Conservation (phyloP, 2,329 filamentous ascomycete species). For the Apiospora marii region DNA sequence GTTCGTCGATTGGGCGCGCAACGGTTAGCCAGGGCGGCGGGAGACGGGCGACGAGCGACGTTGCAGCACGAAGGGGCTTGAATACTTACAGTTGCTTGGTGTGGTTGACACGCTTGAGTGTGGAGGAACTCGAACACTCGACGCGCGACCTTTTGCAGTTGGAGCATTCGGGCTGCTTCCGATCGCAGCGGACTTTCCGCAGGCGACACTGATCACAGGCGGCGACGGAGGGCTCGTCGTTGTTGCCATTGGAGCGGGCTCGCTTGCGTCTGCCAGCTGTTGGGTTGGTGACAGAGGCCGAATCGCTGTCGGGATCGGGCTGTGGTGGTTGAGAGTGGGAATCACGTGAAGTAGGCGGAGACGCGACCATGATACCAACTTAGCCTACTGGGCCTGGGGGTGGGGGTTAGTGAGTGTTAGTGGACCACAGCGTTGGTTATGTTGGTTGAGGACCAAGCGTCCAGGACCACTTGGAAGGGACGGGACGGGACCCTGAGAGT, state of each 20-base stretch:
- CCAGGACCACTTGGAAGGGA: too few species aligned
- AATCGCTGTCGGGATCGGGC: background rate
- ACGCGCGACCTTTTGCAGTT: constrained; percentile 31
- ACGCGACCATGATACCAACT: too few species aligned
- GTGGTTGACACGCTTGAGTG: constrained; percentile 32
- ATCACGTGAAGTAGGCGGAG: too few species aligned
- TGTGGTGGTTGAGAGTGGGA: background rate
- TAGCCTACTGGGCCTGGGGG: too few species aligned
- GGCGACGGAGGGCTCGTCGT: constrained; percentile 1
- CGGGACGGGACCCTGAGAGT: too few species aligned
- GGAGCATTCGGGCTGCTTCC: constrained; percentile 29
- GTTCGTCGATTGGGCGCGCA: background rate
- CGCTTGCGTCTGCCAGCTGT: constrained; percentile 28
- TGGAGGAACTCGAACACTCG: constrained; percentile 23
- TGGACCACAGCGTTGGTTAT: too few species aligned
- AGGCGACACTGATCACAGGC: constrained; percentile 32
- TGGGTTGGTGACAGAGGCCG: background rate
- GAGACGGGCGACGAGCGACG: constrained; percentile 2
- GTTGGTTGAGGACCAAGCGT: too few species aligned
- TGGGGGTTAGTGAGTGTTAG: too few species aligned
- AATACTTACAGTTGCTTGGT: constrained; percentile 33
- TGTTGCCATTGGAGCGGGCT: constrained; percentile 17
- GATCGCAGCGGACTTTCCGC: constrained; percentile 33
- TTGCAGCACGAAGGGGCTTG: background rate
- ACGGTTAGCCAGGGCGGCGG: background rate